Base-by-base conservation (phyloP, 73 alveolate genomes). In the Uronychia setigera region DNA sequence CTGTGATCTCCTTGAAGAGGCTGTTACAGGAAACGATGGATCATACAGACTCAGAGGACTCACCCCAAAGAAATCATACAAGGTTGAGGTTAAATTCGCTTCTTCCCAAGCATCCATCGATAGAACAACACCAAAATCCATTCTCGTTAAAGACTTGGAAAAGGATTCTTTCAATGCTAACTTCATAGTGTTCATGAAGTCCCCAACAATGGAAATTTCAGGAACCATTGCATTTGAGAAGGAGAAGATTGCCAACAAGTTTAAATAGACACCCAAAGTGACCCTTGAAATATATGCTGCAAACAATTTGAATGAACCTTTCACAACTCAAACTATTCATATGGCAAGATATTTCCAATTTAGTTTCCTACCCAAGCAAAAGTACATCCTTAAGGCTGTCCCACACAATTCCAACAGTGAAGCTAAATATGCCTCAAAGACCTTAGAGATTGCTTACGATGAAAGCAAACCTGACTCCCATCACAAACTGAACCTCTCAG, bases 31-130 rank as follows among this genome's bases (percentile, higher is more conserved):
- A 80, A 79, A 88, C 83, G 89, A 88, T 58, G 97, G 97, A 25
- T 85, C 77, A 31, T 92, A 88, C 88, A 87, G 97, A 60, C 82
- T 92, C 26, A 92, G 90, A 84, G 97, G 97, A 26, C 77, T 92
- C 59, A 33, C 81, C 0, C 97, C 97, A 31, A 92, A 91, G 58
- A 84, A 92, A 82, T 80, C 87, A 60, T 88, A 92, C 82, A 75
- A 59, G 33, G 60, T 88, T 26, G 80, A 79, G 74, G 93, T 88
- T 0, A 78, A 79, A 46, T 84, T 91, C 11, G 92, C 88, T 25
- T 84, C 78, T 26, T 79, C 82, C 30, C 30, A 5, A 25, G 77
- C 91, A 76, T 76, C 74, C 75, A 84, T 92, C 59, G 95, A 92
- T 79, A 88, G 92, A 75, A 90, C 97, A 11, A 90, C 85, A 35